A percentile compares a stretch with the other conserved stretches of the same genome.
These are phyloP conservation scores for Trametes pubescens DNA, from an alignment of 1,284 basidiomycete species.

Conservation along the genomic window DNA sequence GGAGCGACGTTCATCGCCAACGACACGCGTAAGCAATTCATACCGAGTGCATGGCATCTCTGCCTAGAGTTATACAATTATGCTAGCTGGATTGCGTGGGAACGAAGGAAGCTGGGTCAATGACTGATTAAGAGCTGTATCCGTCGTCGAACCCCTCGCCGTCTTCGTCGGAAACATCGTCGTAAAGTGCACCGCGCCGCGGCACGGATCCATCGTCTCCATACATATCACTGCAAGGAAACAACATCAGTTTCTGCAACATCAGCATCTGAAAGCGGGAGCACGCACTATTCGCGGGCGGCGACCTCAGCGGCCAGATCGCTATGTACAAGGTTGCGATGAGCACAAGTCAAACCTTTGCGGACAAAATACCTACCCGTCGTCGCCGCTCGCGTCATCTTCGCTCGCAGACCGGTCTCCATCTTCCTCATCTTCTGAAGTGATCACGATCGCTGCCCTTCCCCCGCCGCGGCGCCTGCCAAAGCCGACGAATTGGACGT, in stretches of 20 bases:
- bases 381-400: neutral
- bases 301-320: slow-evolving; percentile 33
- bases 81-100: neutral
- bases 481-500: slow-evolving; percentile 8
- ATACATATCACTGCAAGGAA: slow-evolving; percentile 29
- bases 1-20: too few species aligned
- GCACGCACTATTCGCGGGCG: slow-evolving; percentile 32
- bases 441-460: slow-evolving; percentile 21
- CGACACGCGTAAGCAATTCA: too few species aligned
- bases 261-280: neutral
- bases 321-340: neutral
- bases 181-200: neutral
- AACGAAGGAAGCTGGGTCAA: neutral
- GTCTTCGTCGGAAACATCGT: slow-evolving; percentile 1
- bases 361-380: slow-evolving; percentile 12
- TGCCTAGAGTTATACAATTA: neutral
- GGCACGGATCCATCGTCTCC: slow-evolving; percentile 37
- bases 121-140: neutral
- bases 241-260: neutral
- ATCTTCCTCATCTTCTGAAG: slow-evolving; percentile 41
- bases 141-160: slow-evolving; percentile 4
- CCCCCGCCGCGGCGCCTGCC: neutral
- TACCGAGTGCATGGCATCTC: too few species aligned
- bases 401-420: slow-evolving; percentile 7
- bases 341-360: too few species aligned